Conservation (phyloP, 805 yeast genomes). For the Torulaspora maleeae region DNA sequence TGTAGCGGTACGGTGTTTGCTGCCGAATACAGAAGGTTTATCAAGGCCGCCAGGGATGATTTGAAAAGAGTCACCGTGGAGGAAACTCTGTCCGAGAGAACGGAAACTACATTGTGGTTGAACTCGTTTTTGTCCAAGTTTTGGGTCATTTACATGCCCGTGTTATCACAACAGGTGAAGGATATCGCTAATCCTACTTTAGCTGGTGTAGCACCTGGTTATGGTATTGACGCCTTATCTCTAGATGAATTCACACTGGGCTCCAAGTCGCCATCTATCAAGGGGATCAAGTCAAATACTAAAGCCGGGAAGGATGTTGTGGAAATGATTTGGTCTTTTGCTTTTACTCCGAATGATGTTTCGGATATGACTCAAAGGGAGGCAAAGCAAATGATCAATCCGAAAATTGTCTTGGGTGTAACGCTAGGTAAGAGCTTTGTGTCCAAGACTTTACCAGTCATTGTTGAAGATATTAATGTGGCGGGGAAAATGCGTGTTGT, state of each 20-base stretch:
- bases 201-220: slow-evolving; percentile 73
- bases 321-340: slow-evolving; percentile 82
- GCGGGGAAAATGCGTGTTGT: slow-evolving; percentile 66
- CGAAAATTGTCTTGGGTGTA: slow-evolving; percentile 76
- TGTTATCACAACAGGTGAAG: slow-evolving; percentile 68
- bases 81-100: slow-evolving; percentile 55
- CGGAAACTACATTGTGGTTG: slow-evolving; percentile 79
- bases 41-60: slow-evolving; percentile 70
- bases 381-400: slow-evolving; percentile 64
- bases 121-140: slow-evolving; percentile 72
- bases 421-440: slow-evolving; percentile 77
- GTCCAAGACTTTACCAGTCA: slow-evolving; percentile 68
- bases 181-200: slow-evolving; percentile 62
- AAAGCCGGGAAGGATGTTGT: slow-evolving; percentile 60
- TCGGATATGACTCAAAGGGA: slow-evolving; percentile 79
- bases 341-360: slow-evolving; percentile 76
- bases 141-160: slow-evolving; percentile 89
- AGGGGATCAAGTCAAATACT: slow-evolving; percentile 67
- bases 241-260: slow-evolving; percentile 78
- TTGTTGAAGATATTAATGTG: slow-evolving; percentile 76
- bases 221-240: slow-evolving; percentile 69
- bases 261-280: slow-evolving; percentile 71
- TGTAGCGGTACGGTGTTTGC: slow-evolving; percentile 64
- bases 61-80: slow-evolving; percentile 60
- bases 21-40: slow-evolving; percentile 69